Evolutionary conservation across 2,329 filamentous ascomycete genomes (phyloP).

Genomic region (Lizonia empirigonia): DNA sequence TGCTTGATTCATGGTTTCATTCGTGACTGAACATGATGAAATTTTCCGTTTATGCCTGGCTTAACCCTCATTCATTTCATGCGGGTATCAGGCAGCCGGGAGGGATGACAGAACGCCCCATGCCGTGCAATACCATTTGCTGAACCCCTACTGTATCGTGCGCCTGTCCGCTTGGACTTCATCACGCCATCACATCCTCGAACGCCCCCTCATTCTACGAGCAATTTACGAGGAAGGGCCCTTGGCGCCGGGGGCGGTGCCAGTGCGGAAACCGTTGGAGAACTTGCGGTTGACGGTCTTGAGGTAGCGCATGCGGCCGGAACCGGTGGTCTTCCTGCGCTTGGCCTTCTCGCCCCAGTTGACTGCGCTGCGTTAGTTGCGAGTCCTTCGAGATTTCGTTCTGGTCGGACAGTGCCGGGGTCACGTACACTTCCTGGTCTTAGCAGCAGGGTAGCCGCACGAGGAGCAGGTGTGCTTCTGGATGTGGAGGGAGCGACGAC

Average conservation of each 20-base stretch:
- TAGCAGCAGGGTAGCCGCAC: constrained; percentile 97
- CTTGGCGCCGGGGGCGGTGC: constrained; percentile 81
- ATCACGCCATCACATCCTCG: constrained; percentile 32
- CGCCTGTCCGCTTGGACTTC: constrained; percentile 34
- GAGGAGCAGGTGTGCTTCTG: constrained; percentile 98
- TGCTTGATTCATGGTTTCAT: constrained; percentile 39
- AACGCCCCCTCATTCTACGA: constrained; percentile 21
- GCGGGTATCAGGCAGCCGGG: constrained; percentile 41
- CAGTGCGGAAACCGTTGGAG: constrained; percentile 97
- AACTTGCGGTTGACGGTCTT: constrained; percentile 91
- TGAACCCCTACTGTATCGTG: constrained; percentile 42
- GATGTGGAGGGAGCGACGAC: constrained; percentile 96
- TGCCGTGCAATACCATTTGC: constrained; percentile 47
- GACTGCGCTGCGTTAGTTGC: constrained; percentile 62
- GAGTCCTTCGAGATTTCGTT: constrained; percentile 7
- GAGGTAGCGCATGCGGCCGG: constrained; percentile 93
- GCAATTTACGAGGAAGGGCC: constrained; percentile 57
- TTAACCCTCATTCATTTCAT: constrained; percentile 39
- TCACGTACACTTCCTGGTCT: constrained; percentile 96
- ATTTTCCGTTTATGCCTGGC: constrained; percentile 48
- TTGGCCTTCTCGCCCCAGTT: constrained; percentile 99
- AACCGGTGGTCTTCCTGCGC: constrained; percentile 99
- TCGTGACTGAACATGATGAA: constrained; percentile 49
- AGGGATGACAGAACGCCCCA: constrained; percentile 47
- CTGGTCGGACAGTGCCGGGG: constrained; percentile 10